Conservation (phyloP, 345 rosid genomes). For the Arabidopsis arenosa region DNA sequence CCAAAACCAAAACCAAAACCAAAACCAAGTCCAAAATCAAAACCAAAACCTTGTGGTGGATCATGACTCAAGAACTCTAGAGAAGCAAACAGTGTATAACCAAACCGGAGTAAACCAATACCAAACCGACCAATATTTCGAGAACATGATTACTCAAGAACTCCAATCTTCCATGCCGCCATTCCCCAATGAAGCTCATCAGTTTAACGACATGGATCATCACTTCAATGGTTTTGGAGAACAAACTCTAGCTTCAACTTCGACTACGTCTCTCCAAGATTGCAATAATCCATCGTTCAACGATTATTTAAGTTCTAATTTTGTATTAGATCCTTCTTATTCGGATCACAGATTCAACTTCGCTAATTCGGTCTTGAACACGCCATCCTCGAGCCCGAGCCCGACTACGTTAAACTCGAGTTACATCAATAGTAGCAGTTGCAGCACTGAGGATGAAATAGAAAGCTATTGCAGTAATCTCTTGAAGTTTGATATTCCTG, state of each 20-base stretch:
- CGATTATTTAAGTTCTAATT: slow-evolving; percentile 35
- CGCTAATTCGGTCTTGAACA: slow-evolving; percentile 57
- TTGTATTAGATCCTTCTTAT: slow-evolving; percentile 50
- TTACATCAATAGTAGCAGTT: slow-evolving; percentile 52
- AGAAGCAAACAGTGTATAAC: slow-evolving; percentile 21
- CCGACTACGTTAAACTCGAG: slow-evolving; percentile 67
- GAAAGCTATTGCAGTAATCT: slow-evolving; percentile 75
- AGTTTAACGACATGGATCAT: slow-evolving; percentile 18
- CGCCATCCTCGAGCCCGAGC: slow-evolving; percentile 77
- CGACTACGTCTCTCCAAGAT: slow-evolving; percentile 36
- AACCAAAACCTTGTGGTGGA: slow-evolving; percentile 31
- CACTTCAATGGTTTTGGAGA: slow-evolving; percentile 34
- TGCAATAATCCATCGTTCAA: slow-evolving; percentile 46
- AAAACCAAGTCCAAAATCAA: slow-evolving; percentile 25
- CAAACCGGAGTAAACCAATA: slow-evolving; percentile 29
- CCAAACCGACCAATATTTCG: slow-evolving; percentile 43
- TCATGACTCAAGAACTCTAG: background rate
- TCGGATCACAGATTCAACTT: slow-evolving; percentile 52
- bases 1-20: slow-evolving; percentile 42
- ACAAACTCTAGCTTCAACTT: slow-evolving; percentile 37
- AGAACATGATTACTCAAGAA: slow-evolving; percentile 44
- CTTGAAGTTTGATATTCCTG: slow-evolving; percentile 65
- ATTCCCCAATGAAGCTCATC: slow-evolving; percentile 45
- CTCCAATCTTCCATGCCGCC: slow-evolving; percentile 46
- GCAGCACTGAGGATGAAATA: slow-evolving; percentile 74